Evolutionary conservation across 1,284 basidiomycete species (phyloP).

Genomic region (Cryptococcus sp.): DNA sequence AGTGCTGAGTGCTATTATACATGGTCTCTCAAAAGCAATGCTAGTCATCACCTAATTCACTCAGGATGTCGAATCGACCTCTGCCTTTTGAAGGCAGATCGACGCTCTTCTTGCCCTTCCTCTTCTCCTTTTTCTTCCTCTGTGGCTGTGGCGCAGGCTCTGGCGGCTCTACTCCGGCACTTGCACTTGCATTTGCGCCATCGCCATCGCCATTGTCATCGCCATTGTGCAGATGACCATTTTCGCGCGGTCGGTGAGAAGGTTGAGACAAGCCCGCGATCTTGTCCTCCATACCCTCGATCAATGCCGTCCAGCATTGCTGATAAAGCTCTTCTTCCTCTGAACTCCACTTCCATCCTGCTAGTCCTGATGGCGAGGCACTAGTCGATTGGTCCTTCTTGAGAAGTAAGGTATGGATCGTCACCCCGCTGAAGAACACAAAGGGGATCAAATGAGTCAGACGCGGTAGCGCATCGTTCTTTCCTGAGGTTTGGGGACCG

Average conservation of each 20-base stretch:
- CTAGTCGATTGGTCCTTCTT: conserved; percentile 52
- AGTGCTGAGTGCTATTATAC: no score
- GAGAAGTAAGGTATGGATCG: conserved; percentile 32
- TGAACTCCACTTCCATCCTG: conserved; percentile 50
- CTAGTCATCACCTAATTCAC: conserved; percentile 8
- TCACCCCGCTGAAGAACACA: conserved; percentile 39
- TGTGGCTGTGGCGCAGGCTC: background rate
- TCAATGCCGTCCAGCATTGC: conserved; percentile 57
- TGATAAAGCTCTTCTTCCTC: conserved; percentile 44
- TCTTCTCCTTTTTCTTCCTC: conserved; percentile 48
- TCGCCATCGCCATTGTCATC: no score
- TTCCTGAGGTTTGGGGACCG: background rate
- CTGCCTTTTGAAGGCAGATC: no score
- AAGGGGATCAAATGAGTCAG: conserved; percentile 39
- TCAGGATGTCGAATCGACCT: conserved; percentile 14
- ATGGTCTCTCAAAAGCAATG: background rate
- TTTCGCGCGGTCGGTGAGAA: no score
- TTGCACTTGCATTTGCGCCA: no score
- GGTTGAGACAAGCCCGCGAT: no score
- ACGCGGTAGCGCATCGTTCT: background rate
- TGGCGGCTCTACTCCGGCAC: no score
- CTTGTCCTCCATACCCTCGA: conserved; percentile 12
- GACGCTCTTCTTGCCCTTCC: background rate
- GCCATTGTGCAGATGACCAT: no score
- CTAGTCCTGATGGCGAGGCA: conserved; percentile 64